A percentile compares a stretch with the other conserved stretches of the same genome.
Evolutionary conservation across 345 rosid species (phyloP).

Genomic region (Punica granatum): DNA sequence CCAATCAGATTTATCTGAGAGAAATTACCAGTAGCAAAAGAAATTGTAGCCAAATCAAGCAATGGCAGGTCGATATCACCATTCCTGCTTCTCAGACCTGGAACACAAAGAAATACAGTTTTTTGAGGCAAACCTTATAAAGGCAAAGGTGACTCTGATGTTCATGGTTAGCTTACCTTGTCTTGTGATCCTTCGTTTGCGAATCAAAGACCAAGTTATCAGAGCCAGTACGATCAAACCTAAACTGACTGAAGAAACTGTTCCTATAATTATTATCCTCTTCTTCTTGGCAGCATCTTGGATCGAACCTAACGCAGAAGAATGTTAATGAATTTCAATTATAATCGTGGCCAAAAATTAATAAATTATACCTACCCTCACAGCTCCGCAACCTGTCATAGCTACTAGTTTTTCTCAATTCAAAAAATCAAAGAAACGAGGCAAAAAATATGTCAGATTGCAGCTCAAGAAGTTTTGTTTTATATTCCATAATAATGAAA

Average conservation of each 20-base stretch:
- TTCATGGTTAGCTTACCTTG: background rate
- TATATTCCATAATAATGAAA: background rate
- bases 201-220: background rate
- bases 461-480: background rate
- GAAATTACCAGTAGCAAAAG: constrained; percentile 34
- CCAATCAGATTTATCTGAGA: constrained; percentile 33
- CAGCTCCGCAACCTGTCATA: no score
- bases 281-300: background rate
- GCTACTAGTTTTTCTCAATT: no score
- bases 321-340: no score
- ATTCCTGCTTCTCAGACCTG: constrained; percentile 6
- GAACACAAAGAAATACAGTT: constrained; percentile 3
- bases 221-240: background rate
- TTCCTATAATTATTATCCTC: background rate
- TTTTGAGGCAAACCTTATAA: background rate
- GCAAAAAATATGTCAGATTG: background rate
- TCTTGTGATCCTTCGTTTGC: constrained; percentile 1
- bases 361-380: no score
- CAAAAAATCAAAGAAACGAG: background rate
- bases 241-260: constrained; percentile 2
- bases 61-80: constrained; percentile 27
- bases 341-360: no score
- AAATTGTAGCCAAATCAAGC: constrained; percentile 30
- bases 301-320: no score
- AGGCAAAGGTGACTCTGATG: background rate